These are phyloP conservation scores for Suillus brevipes DNA, from an alignment of 768 basidiomycete species.

Conservation along the genomic window DNA sequence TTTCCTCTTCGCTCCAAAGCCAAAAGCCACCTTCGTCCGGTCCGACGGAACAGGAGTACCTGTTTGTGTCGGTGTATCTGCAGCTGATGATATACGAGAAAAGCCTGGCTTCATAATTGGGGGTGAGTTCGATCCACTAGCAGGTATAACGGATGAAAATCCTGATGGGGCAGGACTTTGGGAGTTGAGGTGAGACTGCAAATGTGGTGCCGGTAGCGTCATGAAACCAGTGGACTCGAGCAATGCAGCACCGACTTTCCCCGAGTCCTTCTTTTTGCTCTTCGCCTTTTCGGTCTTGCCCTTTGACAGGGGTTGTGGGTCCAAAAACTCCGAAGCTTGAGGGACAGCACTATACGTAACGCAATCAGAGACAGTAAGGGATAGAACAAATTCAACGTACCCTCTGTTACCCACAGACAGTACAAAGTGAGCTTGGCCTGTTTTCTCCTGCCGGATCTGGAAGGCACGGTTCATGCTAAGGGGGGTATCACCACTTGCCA, in stretches of 20 bases:
- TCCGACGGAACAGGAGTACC: conserved; percentile 64
- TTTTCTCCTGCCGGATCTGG: conserved; percentile 88
- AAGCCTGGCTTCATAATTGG: conserved; percentile 63
- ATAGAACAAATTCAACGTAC: conserved; percentile 42
- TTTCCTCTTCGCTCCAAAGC: conserved; percentile 79
- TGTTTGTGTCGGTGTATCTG: conserved; percentile 46
- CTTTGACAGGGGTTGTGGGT: conserved; percentile 77
- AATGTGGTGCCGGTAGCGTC: conserved; percentile 62
- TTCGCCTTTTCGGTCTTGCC: conserved; percentile 82
- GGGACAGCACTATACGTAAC: conserved; percentile 69
- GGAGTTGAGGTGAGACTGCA: conserved; percentile 39
- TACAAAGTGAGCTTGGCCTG: conserved; percentile 95
- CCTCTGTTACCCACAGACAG: conserved; percentile 92
- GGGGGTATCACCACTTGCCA: conserved; percentile 95
- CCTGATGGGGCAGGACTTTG: conserved; percentile 46
- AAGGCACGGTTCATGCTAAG: conserved; percentile 94
- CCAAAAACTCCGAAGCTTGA: conserved; percentile 80
- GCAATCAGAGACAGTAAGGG: conserved; percentile 1
- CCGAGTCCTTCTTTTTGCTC: conserved; percentile 72
- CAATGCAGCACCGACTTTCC: conserved; percentile 48
- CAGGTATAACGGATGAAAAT: conserved; percentile 28
- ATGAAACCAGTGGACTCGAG: conserved; percentile 64
- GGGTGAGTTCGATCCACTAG: conserved; percentile 54
- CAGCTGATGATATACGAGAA: conserved; percentile 67
- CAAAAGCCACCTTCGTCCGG: conserved; percentile 74